A percentile compares a stretch with the other conserved stretches of the same genome.
These are phyloP conservation scores for Excoecaria agallocha DNA, from an alignment of 345 rosid species.

Conservation along the genomic window DNA sequence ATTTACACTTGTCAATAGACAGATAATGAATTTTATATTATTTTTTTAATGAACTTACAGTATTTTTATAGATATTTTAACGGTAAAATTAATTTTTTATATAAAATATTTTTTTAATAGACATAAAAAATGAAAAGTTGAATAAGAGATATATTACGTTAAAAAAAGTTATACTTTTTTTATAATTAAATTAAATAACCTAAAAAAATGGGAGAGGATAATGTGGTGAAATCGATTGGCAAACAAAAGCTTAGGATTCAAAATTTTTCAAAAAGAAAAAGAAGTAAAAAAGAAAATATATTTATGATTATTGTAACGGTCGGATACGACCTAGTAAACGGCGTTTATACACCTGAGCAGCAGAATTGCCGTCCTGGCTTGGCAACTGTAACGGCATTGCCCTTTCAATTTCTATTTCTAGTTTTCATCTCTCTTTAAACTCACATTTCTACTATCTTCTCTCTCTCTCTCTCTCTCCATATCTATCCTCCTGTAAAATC, in stretches of 20 bases:
- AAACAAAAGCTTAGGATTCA: neutral
- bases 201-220: neutral
- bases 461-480: slow-evolving; percentile 1
- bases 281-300: neutral
- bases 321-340: slow-evolving; percentile 29
- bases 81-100: no score
- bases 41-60: no score
- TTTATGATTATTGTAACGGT: slow-evolving; percentile 32
- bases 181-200: neutral
- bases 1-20: no score
- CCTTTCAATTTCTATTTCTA: slow-evolving; percentile 6
- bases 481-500: slow-evolving; percentile 1
- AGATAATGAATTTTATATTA: no score
- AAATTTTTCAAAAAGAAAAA: slow-evolving; percentile 11
- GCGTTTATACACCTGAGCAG: neutral
- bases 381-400: slow-evolving; percentile 19
- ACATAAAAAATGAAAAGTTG: no score
- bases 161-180: no score
- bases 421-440: slow-evolving; percentile 10
- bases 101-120: no score
- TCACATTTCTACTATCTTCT: neutral
- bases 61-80: no score
- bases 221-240: slow-evolving; percentile 17
- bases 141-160: no score
- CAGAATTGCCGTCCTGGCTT: slow-evolving; percentile 12